Percentiles rank a stretch among this genome's conserved stretches.
These are phyloP conservation scores for Camelina hispida DNA, from an alignment of 345 rosid genomes.

Conservation along the genomic window DNA sequence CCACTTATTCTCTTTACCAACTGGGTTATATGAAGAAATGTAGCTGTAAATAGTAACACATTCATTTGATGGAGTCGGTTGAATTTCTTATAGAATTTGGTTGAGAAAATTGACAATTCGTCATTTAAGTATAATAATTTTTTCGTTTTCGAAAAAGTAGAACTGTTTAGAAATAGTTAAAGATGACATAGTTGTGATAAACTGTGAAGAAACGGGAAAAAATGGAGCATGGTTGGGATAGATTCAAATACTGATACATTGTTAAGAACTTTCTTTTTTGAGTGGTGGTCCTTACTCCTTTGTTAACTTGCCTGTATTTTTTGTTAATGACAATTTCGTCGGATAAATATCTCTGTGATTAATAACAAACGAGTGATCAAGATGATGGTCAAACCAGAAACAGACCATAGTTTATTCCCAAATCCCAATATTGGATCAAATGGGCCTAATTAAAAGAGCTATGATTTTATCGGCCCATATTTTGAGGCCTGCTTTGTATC, in stretches of 20 bases:
- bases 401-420: too few species aligned
- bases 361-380: too few species aligned
- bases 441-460: neutral
- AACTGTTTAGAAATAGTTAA: neutral
- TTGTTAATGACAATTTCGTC: too few species aligned
- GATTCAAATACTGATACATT: too few species aligned
- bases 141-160: neutral
- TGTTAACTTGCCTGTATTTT: too few species aligned
- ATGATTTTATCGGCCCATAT: neutral
- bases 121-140: neutral
- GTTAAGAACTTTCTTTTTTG: too few species aligned
- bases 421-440: neutral
- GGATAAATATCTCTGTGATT: too few species aligned
- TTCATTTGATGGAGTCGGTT: neutral
- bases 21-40: neutral
- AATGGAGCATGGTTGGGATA: neutral
- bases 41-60: neutral
- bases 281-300: too few species aligned
- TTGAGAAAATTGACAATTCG: neutral
- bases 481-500: neutral
- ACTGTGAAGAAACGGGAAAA: neutral
- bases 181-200: neutral
- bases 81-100: neutral
- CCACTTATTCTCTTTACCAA: neutral
- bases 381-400: too few species aligned